A percentile compares a stretch with the other conserved stretches of the same genome.
These are phyloP conservation scores for Pythium aquatile DNA, from an alignment of 352 stramenopile genomes.

Conservation along the genomic window DNA sequence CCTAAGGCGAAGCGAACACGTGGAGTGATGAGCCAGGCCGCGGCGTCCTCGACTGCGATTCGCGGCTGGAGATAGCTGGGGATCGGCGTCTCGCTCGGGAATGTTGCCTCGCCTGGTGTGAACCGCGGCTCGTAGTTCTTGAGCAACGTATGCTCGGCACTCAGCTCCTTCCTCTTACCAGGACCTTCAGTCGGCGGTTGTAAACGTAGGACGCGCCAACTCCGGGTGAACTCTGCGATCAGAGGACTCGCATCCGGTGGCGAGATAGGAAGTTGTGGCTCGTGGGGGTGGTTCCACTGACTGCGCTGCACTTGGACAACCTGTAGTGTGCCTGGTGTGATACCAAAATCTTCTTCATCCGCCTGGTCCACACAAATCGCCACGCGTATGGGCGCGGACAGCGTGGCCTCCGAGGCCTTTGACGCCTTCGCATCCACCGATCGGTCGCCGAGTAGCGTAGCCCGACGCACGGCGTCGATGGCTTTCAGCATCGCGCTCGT, in stretches of 20 bases:
- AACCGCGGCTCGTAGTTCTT: constrained; percentile 72
- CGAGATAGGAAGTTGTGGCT: constrained; percentile 3
- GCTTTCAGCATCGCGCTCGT: neutral
- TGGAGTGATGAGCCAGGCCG: constrained; percentile 42
- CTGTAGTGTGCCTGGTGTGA: constrained; percentile 21
- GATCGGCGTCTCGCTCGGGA: constrained; percentile 38
- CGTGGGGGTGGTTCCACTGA: constrained; percentile 10
- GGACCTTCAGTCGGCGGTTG: constrained; percentile 12
- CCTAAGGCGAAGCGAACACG: constrained; percentile 53
- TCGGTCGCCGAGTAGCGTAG: neutral
- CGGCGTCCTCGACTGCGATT: constrained; percentile 47
- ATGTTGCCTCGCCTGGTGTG: constrained; percentile 36
- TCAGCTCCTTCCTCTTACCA: constrained; percentile 21
- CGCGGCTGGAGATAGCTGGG: constrained; percentile 45
- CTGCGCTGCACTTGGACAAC: constrained; percentile 6
- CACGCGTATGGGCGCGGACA: neutral
- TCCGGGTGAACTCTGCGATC: constrained; percentile 19
- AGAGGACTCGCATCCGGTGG: constrained; percentile 13
- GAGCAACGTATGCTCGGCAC: constrained; percentile 39
- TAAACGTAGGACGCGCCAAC: constrained; percentile 23
- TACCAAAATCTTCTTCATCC: constrained; percentile 17
- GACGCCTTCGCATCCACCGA: neutral
- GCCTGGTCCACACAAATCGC: neutral
- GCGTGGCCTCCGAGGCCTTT: neutral
- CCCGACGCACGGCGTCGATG: neutral